Evolutionary conservation across 2,329 filamentous ascomycete species (phyloP).

Genomic region (Aureobasidium sp.): DNA sequence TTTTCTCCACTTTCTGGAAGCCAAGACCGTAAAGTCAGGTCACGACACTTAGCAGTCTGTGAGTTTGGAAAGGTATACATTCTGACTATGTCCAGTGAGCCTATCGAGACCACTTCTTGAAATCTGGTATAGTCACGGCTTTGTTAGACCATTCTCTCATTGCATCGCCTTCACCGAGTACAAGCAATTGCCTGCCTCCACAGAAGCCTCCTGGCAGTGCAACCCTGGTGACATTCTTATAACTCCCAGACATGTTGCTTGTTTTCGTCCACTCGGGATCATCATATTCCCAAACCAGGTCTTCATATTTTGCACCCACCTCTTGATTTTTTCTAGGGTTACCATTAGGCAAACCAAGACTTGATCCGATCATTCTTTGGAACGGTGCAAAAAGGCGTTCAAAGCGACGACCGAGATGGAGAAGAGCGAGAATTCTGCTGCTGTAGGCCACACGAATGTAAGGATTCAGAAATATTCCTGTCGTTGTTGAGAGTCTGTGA

Average conservation of each 20-base stretch:
- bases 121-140: conserved; percentile 9
- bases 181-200: conserved; percentile 44
- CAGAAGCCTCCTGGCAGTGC: conserved; percentile 51
- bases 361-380: conserved; percentile 46
- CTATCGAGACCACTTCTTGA: background rate
- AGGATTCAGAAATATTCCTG: conserved; percentile 66
- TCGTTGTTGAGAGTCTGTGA: conserved; percentile 25
- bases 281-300: conserved; percentile 46
- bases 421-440: conserved; percentile 49
- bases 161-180: conserved; percentile 31
- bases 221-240: conserved; percentile 34
- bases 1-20: too few species aligned
- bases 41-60: too few species aligned
- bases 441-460: conserved; percentile 67
- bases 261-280: conserved; percentile 27
- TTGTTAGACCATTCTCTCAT: conserved; percentile 9
- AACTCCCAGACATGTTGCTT: conserved; percentile 27
- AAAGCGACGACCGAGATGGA: conserved; percentile 55
- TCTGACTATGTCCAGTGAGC: too few species aligned
- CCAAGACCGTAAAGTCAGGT: too few species aligned
- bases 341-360: conserved; percentile 50
- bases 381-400: conserved; percentile 48
- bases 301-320: conserved; percentile 49
- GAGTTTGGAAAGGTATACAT: too few species aligned
- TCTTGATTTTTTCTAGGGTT: conserved; percentile 56